Conservation (phyloP, 495 filamentous ascomycete species). For the Lasiosphaeris hirsuta region DNA sequence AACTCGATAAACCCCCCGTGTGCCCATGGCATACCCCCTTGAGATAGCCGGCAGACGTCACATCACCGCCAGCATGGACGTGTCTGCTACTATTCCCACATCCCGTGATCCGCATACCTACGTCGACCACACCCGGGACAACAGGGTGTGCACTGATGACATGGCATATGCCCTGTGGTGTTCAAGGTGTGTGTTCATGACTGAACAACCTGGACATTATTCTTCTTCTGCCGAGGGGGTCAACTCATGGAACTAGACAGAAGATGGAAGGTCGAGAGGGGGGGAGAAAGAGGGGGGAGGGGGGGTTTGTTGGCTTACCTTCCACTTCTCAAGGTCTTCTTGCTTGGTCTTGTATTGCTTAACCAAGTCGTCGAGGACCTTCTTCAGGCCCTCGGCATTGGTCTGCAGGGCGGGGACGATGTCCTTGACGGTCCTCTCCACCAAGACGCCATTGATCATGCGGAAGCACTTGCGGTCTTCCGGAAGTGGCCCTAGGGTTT, state of each 20-base stretch:
- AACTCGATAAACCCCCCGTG: not conserved
- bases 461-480: constrained; percentile 94
- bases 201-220: constrained; percentile 95
- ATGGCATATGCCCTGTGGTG: constrained; percentile 10
- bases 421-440: constrained; percentile 89
- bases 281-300: not conserved
- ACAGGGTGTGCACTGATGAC: constrained; percentile 15
- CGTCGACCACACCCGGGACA: not conserved
- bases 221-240: constrained; percentile 75
- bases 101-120: constrained; percentile 5
- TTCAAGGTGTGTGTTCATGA: constrained; percentile 36
- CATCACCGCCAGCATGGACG: not conserved
- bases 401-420: constrained; percentile 86
- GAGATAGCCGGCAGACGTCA: not conserved
- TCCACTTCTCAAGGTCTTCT: constrained; percentile 95
- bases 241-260: constrained; percentile 6
- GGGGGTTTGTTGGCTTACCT: constrained; percentile 56
- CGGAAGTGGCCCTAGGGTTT: constrained; percentile 81
- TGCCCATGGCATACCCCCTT: not conserved
- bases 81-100: constrained; percentile 3
- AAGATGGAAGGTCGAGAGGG: not conserved
- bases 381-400: constrained; percentile 92
- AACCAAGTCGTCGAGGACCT: constrained; percentile 91
- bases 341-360: constrained; percentile 97
- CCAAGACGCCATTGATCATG: constrained; percentile 94